phyloP scores from a whole-genome alignment of 306 rosid genomes.

The Echinosophora koreensis region DNA sequence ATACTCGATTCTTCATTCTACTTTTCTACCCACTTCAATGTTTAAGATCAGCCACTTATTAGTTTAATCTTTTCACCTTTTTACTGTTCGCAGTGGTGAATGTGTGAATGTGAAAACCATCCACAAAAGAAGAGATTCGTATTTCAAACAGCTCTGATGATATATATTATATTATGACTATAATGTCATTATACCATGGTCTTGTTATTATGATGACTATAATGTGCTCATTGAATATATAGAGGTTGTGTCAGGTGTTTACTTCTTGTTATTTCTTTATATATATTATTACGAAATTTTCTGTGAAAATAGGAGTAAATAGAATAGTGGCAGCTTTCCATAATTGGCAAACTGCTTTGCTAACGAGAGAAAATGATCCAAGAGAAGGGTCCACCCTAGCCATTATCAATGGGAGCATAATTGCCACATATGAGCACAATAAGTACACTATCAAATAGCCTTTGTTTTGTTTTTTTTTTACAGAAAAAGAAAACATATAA shows the following conservation, averaged over 20 bases:
- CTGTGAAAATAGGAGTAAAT: conserved; percentile 34
- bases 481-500: conserved; percentile 41
- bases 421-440: conserved; percentile 53
- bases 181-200: conserved; percentile 49
- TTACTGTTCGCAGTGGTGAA: conserved; percentile 58
- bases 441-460: conserved; percentile 54
- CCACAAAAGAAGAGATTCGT: conserved; percentile 47
- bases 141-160: conserved; percentile 51
- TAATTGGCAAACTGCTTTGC: conserved; percentile 59
- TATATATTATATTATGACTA: conserved; percentile 48
- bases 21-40: conserved; percentile 53
- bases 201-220: conserved; percentile 44
- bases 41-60: conserved; percentile 49
- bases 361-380: conserved; percentile 55
- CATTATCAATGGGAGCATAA: conserved; percentile 56
- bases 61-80: conserved; percentile 54
- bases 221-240: conserved; percentile 43
- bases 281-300: conserved; percentile 8
- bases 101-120: conserved; percentile 50
- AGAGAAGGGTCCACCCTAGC: conserved; percentile 50
- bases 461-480: conserved; percentile 47
- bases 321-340: conserved; percentile 58
- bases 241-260: conserved; percentile 3
- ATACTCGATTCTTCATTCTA: conserved; percentile 46
- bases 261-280: not conserved